A percentile compares a stretch with the other conserved stretches of the same genome.
Evolutionary conservation across 2,329 filamentous ascomycete genomes (phyloP).

Genomic region (Colletotrichum camelliae): DNA sequence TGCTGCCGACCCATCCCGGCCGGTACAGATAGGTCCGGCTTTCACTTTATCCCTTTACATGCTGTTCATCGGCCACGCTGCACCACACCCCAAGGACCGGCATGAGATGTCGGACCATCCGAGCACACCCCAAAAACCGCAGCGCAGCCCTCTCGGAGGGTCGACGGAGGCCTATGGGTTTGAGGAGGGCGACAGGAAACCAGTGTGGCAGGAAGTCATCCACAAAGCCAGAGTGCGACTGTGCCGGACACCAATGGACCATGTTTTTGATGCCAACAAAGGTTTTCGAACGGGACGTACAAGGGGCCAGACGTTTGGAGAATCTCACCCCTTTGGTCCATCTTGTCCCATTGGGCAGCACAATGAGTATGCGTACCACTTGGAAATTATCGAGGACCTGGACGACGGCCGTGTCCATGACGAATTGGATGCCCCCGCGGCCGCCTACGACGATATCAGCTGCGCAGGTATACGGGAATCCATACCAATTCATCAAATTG

Average conservation of each 20-base stretch:
- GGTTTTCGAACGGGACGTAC: slow-evolving; percentile 32
- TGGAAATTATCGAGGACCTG: slow-evolving; percentile 84
- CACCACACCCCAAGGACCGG: neutral
- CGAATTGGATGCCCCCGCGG: slow-evolving; percentile 32
- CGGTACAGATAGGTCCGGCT: slow-evolving; percentile 84
- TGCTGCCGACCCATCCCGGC: slow-evolving; percentile 62
- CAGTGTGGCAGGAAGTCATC: slow-evolving; percentile 95
- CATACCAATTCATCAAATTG: slow-evolving; percentile 65
- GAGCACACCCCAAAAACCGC: neutral
- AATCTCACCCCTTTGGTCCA: neutral
- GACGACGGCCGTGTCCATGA: slow-evolving; percentile 62
- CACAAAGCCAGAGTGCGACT: slow-evolving; percentile 90
- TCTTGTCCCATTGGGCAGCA: slow-evolving; percentile 27
- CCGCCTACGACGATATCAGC: slow-evolving; percentile 45
- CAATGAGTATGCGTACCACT: slow-evolving; percentile 74
- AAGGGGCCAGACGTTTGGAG: neutral
- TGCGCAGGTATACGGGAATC: slow-evolving; percentile 56
- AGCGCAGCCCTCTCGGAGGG: neutral
- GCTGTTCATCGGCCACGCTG: slow-evolving; percentile 83
- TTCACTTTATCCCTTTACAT: slow-evolving; percentile 93
- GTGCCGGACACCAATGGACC: slow-evolving; percentile 67
- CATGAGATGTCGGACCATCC: neutral
- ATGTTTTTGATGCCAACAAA: slow-evolving; percentile 45
- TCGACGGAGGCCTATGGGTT: slow-evolving; percentile 47
- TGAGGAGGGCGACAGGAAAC: slow-evolving; percentile 62